Evolutionary conservation across 495 filamentous ascomycete species (phyloP).

Genomic region (Friedmanniomyces simplex): DNA sequence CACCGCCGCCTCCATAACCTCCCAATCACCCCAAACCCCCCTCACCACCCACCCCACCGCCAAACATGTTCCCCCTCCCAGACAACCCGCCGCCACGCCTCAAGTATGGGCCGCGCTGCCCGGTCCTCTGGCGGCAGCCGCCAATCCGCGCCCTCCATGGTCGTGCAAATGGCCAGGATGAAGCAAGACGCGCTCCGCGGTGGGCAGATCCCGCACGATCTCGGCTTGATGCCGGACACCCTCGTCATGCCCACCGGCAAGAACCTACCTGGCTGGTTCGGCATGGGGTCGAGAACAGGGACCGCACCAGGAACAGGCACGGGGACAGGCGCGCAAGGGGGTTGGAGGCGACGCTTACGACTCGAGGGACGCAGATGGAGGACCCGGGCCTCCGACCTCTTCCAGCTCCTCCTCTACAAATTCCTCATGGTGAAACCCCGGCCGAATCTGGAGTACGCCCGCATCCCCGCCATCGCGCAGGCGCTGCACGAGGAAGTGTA

Average conservation of each 20-base stretch:
- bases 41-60: too few relatives aligned
- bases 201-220: conserved; percentile 8
- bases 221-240: conserved; percentile 16
- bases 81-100: neutral
- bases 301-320: too few relatives aligned
- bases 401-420: conserved; percentile 24
- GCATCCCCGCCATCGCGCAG: conserved; percentile 42
- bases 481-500: conserved; percentile 60
- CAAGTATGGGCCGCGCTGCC: neutral
- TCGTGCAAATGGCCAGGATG: neutral
- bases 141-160: conserved; percentile 4
- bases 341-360: neutral
- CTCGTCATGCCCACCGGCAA: conserved; percentile 17
- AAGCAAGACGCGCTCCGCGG: neutral
- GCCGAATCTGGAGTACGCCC: conserved; percentile 34
- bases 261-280: conserved; percentile 14
- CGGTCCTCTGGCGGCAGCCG: neutral
- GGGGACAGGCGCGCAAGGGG: neutral
- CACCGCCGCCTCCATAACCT: neutral
- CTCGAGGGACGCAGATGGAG: conserved; percentile 19
- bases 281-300: too few relatives aligned
- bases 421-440: conserved; percentile 37
- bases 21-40: neutral
- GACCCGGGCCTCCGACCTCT: conserved; percentile 3
- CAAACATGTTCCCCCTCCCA: neutral